Percentiles rank a stretch among this genome's conserved stretches.
phyloP scores from a whole-genome alignment of 768 basidiomycete species.

The Cubamyces lactineus region DNA sequence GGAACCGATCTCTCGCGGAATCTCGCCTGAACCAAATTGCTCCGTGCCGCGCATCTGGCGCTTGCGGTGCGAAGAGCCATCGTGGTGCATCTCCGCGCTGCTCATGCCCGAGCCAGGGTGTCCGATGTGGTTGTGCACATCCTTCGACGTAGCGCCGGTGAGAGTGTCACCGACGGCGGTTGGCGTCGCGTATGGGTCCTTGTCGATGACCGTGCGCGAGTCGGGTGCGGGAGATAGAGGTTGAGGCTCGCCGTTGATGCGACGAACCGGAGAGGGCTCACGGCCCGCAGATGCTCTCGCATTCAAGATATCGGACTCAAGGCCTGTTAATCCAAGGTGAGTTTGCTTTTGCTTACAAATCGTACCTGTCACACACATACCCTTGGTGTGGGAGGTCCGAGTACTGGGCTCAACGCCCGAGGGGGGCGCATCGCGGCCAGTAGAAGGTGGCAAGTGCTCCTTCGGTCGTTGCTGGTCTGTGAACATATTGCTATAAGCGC shows the following conservation, averaged over 20 bases:
- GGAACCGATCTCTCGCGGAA: constrained; percentile 22
- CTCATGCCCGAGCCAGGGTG: constrained; percentile 38
- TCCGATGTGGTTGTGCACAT: constrained; percentile 37
- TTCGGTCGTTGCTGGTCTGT: constrained; percentile 25
- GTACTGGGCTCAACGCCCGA: constrained; percentile 17
- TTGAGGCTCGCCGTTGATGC: constrained; percentile 14
- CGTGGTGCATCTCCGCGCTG: constrained; percentile 40
- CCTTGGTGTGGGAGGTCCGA: neutral
- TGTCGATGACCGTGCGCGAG: constrained; percentile 36
- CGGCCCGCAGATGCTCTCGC: constrained; percentile 6
- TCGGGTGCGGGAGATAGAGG: constrained; percentile 30
- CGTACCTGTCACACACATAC: neutral
- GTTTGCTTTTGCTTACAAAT: neutral
- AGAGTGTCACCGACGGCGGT: constrained; percentile 31
- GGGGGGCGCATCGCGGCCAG: constrained; percentile 30
- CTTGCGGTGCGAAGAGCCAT: constrained; percentile 38
- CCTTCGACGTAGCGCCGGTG: constrained; percentile 39
- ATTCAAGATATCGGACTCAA: constrained; percentile 20
- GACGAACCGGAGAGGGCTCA: constrained; percentile 13
- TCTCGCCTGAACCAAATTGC: constrained; percentile 29
- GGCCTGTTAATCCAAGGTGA: neutral
- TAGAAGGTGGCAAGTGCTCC: constrained; percentile 31
- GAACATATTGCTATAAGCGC: neutral
- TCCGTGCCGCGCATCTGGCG: constrained; percentile 28
- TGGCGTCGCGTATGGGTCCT: constrained; percentile 35